Conservation (phyloP, 73 alveolate species). For the Paramecium biaurelia region DNA sequence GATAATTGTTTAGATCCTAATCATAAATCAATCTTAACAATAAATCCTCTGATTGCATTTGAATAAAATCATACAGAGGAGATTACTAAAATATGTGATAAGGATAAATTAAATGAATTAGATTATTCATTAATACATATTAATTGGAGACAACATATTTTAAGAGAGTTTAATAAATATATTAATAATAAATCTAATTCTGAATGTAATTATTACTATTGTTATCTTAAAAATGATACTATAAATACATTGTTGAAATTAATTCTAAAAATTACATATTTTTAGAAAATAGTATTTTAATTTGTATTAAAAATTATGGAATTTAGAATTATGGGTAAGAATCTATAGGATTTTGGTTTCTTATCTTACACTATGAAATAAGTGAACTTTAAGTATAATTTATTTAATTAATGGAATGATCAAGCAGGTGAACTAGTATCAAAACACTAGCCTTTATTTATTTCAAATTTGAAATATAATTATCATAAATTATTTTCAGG, state of each 20-base stretch:
- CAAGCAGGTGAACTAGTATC: background rate
- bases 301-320: background rate
- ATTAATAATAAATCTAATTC: background rate
- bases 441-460: conserved; percentile 8
- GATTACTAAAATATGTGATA: background rate
- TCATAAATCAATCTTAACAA: background rate
- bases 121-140: conserved; percentile 49
- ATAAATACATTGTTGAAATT: background rate
- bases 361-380: conserved; percentile 18
- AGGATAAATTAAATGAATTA: conserved; percentile 23
- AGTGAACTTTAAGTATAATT: background rate
- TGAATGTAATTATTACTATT: background rate
- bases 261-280: background rate
- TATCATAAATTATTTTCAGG: conserved; percentile 58
- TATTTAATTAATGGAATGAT: conserved; percentile 40
- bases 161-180: background rate
- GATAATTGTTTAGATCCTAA: background rate
- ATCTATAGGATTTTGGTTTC: conserved; percentile 12
- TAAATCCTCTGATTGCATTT: background rate
- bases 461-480: background rate
- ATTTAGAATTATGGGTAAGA: conserved; percentile 29
- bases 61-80: background rate
- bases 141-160: conserved; percentile 36
- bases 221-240: background rate
- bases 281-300: conserved; percentile 7